Conservation (phyloP, 768 basidiomycete species). For the Leucosporidium scottii region DNA sequence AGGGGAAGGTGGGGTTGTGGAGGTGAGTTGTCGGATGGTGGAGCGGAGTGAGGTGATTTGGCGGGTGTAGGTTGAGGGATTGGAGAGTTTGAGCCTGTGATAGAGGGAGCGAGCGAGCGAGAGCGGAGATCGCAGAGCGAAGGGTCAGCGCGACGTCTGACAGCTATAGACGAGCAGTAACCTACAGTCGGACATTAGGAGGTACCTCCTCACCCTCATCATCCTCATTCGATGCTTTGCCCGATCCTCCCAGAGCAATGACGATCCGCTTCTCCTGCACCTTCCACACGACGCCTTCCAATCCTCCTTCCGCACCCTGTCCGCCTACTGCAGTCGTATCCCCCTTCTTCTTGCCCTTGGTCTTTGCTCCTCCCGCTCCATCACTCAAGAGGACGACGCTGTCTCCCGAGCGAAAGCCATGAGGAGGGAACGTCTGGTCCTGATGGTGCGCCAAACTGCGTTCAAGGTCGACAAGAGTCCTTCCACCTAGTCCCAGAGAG, state of each 20-base stretch:
- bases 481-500: constrained; percentile 83
- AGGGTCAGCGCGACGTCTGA: background rate
- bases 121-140: background rate
- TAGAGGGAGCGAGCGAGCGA: background rate
- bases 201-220: background rate
- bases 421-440: constrained; percentile 67
- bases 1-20: background rate
- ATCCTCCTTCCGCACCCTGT: background rate
- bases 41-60: constrained; percentile 61
- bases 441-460: constrained; percentile 72
- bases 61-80: constrained; percentile 83
- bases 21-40: constrained; percentile 3
- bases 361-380: background rate
- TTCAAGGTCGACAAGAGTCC: constrained; percentile 81
- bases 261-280: constrained; percentile 71
- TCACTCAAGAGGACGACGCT: constrained; percentile 44
- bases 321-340: background rate
- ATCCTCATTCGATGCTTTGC: constrained; percentile 14
- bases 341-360: background rate
- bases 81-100: constrained; percentile 68
- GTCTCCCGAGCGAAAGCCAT: constrained; percentile 83
- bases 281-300: constrained; percentile 43
- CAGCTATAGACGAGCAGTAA: background rate
- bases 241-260: constrained; percentile 69
- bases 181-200: background rate